Conservation (phyloP, 2,329 filamentous ascomycete species). For the Achaetomium macrosporum region DNA sequence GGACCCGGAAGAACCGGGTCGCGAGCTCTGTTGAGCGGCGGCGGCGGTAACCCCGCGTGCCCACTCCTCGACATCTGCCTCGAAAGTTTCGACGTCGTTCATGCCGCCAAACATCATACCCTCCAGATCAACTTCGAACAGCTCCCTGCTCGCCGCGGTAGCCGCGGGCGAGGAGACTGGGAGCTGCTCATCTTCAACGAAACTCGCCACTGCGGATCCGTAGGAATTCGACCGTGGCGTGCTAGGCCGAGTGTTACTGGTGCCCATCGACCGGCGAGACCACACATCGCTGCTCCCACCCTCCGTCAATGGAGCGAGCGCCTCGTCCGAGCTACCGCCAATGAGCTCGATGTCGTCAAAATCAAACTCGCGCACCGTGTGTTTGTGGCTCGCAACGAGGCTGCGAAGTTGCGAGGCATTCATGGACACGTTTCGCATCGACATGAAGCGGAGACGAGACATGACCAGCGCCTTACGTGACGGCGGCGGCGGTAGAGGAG, state of each 20-base stretch:
- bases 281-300: conserved; percentile 37
- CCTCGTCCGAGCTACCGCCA: conserved; percentile 72
- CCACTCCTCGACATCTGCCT: conserved; percentile 28
- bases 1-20: conserved; percentile 11
- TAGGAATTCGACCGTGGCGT: conserved; percentile 18
- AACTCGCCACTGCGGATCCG: conserved; percentile 19
- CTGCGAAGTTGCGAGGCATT: conserved; percentile 63
- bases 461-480: conserved; percentile 55
- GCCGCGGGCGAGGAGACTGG: conserved; percentile 49
- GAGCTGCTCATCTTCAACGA: conserved; percentile 33
- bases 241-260: conserved; percentile 26
- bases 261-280: conserved; percentile 36
- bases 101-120: conserved; percentile 33
- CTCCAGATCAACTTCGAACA: conserved; percentile 39
- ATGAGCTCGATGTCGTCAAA: conserved; percentile 70
- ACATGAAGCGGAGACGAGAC: conserved; percentile 60
- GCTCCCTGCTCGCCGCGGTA: conserved; percentile 45
- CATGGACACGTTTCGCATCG: conserved; percentile 67
- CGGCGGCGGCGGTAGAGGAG: conserved; percentile 50
- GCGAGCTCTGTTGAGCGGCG: conserved; percentile 7
- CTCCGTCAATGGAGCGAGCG: conserved; percentile 63
- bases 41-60: conserved; percentile 23
- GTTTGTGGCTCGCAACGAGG: conserved; percentile 62
- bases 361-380: conserved; percentile 68
- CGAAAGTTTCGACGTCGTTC: conserved; percentile 26